phyloP scores from a whole-genome alignment of 345 rosid genomes.

The Populus tremula region DNA sequence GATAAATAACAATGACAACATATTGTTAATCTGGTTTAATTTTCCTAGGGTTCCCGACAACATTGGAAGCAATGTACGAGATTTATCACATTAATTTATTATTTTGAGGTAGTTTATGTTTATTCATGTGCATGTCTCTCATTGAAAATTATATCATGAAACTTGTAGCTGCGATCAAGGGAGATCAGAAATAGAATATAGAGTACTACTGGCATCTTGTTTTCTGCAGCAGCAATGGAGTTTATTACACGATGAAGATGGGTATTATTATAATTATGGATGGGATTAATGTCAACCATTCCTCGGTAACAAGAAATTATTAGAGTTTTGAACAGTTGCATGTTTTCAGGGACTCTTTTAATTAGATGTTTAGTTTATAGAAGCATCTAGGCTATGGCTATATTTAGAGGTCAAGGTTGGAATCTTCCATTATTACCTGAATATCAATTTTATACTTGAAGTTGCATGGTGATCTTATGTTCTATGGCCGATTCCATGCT shows the following conservation, averaged over 20 bases:
- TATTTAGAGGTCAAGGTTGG: constrained; percentile 19
- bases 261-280: constrained; percentile 18
- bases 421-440: constrained; percentile 34
- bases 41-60: constrained; percentile 42
- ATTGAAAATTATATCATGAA: neutral
- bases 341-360: constrained; percentile 16
- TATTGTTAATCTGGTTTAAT: neutral
- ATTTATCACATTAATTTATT: constrained; percentile 3
- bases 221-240: constrained; percentile 15
- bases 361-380: neutral
- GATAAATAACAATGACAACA: neutral
- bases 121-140: constrained; percentile 14
- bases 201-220: constrained; percentile 28
- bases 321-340: constrained; percentile 21
- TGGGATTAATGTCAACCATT: constrained; percentile 37
- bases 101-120: neutral
- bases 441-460: neutral
- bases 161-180: constrained; percentile 13
- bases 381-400: constrained; percentile 24
- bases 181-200: constrained; percentile 20
- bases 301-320: constrained; percentile 33
- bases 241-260: constrained; percentile 13
- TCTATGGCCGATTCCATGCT: neutral
- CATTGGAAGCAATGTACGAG: constrained; percentile 34
- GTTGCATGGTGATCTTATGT: neutral